Evolutionary conservation across 169 alveolate genomes (phyloP).

Genomic region (Eimeria maxima): DNA sequence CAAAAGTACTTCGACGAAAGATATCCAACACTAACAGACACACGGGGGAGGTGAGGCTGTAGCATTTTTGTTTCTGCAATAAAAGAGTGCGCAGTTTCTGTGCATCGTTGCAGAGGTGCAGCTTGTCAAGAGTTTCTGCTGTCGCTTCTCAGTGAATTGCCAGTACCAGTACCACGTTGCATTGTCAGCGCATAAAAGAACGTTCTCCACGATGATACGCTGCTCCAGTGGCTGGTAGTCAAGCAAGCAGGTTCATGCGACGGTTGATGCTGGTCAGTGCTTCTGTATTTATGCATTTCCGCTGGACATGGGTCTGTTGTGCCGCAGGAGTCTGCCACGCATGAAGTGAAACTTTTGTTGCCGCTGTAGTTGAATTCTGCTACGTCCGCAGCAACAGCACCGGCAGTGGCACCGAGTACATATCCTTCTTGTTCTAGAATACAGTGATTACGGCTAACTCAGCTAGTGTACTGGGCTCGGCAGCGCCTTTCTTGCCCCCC

Average conservation of each 20-base stretch:
- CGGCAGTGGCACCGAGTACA: neutral
- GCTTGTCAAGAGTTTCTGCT: neutral
- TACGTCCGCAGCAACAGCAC: neutral
- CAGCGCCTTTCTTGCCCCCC: neutral
- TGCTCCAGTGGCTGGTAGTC: neutral
- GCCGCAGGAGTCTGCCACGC: constrained; percentile 72
- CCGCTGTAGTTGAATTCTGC: neutral
- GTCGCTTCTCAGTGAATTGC: too few species aligned
- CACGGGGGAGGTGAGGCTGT: constrained; percentile 76
- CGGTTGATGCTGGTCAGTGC: neutral
- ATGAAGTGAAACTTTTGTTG: constrained; percentile 26
- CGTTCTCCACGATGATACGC: too few species aligned
- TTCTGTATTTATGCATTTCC: neutral
- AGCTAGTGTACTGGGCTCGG: neutral
- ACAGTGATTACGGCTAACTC: neutral
- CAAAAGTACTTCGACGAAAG: constrained; percentile 85
- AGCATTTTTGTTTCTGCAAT: neutral
- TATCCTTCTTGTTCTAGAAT: neutral
- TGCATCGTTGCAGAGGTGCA: neutral
- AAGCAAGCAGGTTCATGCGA: too few species aligned
- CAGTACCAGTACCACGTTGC: too few species aligned
- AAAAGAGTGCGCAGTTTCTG: neutral
- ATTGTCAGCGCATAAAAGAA: too few species aligned
- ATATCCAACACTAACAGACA: constrained; percentile 76
- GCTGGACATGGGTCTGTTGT: neutral